These are phyloP conservation scores for Trametes cubensis DNA, from an alignment of 768 basidiomycete genomes.

Conservation along the genomic window DNA sequence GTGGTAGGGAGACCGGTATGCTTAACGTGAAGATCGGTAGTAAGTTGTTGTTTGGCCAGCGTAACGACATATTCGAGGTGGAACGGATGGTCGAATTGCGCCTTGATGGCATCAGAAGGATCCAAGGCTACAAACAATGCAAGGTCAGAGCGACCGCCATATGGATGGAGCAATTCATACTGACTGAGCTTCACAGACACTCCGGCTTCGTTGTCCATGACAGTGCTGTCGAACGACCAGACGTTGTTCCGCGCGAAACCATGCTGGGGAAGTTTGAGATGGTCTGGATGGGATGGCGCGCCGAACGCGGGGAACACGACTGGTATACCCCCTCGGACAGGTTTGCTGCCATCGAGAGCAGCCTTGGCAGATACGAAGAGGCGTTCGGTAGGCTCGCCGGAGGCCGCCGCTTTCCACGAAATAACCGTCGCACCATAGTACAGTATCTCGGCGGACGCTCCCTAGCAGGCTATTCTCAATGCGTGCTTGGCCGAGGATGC, in stretches of 20 bases:
- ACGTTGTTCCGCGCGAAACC: constrained; percentile 83
- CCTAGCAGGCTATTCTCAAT: constrained; percentile 43
- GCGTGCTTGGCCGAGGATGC: neutral
- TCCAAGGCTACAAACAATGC: constrained; percentile 54
- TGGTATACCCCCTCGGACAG: constrained; percentile 61
- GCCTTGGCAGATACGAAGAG: constrained; percentile 86
- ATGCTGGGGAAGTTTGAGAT: constrained; percentile 76
- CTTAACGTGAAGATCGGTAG: constrained; percentile 78
- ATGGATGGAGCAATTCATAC: constrained; percentile 29
- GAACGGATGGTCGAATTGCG: constrained; percentile 67
- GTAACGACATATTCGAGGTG: constrained; percentile 81
- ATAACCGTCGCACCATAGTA: constrained; percentile 85
- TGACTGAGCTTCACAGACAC: constrained; percentile 81
- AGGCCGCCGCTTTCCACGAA: constrained; percentile 71
- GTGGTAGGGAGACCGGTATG: constrained; percentile 59
- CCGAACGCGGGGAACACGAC: constrained; percentile 91
- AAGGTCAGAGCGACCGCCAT: neutral
- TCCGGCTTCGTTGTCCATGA: constrained; percentile 67
- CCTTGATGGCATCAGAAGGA: constrained; percentile 59
- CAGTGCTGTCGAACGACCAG: constrained; percentile 70
- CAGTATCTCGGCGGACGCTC: constrained; percentile 64
- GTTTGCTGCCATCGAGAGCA: constrained; percentile 76
- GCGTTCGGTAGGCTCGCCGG: constrained; percentile 54
- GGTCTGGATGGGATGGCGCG: constrained; percentile 73
- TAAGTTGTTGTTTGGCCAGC: constrained; percentile 70